Evolutionary conservation across 345 rosid genomes (phyloP).

Genomic region (Eucalyptus regnans): DNA sequence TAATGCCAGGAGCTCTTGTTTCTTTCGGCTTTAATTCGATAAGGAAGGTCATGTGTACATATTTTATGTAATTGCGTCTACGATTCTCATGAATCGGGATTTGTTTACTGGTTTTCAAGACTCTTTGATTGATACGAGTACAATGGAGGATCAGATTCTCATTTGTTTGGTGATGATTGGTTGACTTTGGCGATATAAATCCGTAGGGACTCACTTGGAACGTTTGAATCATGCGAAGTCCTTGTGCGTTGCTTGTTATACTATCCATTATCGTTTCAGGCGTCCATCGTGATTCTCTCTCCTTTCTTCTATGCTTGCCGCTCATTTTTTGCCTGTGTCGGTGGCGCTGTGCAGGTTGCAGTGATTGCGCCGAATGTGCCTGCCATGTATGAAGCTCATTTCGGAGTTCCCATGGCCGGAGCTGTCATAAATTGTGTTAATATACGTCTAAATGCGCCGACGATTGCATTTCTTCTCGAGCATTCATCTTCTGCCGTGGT

Average conservation of each 20-base stretch:
- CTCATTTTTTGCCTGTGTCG: not conserved
- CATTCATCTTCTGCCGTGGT: slow-evolving; percentile 55
- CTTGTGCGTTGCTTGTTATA: not conserved
- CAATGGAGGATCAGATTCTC: not conserved
- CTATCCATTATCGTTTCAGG: not conserved
- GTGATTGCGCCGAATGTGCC: slow-evolving; percentile 82
- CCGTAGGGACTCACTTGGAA: not conserved
- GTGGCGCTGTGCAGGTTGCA: slow-evolving; percentile 45
- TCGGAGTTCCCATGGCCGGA: slow-evolving; percentile 91
- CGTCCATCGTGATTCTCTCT: not conserved
- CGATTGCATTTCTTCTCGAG: slow-evolving; percentile 70
- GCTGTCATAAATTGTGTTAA: slow-evolving; percentile 74
- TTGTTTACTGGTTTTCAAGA: not conserved
- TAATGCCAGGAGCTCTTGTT: not conserved
- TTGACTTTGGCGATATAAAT: not conserved
- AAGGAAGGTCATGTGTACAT: not conserved
- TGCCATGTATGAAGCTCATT: slow-evolving; percentile 80
- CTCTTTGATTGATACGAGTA: not conserved
- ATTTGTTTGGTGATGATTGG: not conserved
- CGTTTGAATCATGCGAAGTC: not conserved
- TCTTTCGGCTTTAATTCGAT: not conserved
- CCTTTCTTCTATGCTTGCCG: not conserved
- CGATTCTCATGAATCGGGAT: not conserved
- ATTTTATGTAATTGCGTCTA: not conserved
- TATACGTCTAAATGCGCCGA: slow-evolving; percentile 65